These are phyloP conservation scores for Botrytis porri DNA, from an alignment of 2,329 filamentous ascomycete genomes.

Conservation along the genomic window DNA sequence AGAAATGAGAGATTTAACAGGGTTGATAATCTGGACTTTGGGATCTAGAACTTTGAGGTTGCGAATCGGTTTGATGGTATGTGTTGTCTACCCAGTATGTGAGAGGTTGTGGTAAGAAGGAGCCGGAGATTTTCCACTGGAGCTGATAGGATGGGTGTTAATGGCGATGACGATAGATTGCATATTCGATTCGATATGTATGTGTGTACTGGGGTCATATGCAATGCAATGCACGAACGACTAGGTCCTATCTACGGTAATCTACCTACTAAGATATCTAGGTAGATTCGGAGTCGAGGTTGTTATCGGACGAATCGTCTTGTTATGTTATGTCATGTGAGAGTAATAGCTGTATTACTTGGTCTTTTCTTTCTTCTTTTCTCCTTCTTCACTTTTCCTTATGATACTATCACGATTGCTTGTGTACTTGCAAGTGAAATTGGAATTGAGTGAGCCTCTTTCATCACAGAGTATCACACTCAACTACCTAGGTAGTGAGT, in stretches of 20 bases:
- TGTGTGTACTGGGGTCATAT: neutral
- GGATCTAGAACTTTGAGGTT: neutral
- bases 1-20: neutral
- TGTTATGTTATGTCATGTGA: neutral
- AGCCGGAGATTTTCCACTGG: too few relatives aligned
- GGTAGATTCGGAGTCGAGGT: too few relatives aligned
- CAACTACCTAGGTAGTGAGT: neutral
- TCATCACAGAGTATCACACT: neutral
- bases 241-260: too few relatives aligned
- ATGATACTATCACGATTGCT: neutral
- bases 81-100: neutral
- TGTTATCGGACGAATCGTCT: neutral
- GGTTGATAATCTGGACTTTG: neutral
- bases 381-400: neutral
- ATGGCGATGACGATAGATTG: neutral
- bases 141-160: too few relatives aligned
- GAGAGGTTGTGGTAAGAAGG: too few relatives aligned
- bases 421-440: neutral
- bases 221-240: neutral
- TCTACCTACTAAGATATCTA: neutral
- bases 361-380: neutral
- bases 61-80: neutral
- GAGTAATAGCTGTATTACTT: neutral
- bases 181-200: neutral
- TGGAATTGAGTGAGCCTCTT: neutral